Conservation (phyloP, 306 rosid genomes). For the Rubus parviflorus region DNA sequence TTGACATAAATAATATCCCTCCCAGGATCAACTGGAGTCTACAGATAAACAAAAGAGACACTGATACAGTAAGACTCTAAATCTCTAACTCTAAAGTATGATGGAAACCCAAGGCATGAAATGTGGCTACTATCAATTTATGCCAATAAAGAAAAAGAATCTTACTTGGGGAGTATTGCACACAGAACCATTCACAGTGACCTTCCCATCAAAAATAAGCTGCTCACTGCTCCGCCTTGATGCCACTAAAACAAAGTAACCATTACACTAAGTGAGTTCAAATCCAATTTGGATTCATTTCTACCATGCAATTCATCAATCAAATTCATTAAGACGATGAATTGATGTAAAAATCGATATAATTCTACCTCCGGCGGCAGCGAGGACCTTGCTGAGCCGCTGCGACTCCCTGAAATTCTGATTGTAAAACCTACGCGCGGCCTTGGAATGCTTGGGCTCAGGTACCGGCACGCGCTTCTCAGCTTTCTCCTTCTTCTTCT, state of each 20-base stretch:
- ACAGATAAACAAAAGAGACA: slow-evolving; percentile 20
- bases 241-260: slow-evolving; percentile 57
- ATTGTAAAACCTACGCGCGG: slow-evolving; percentile 79
- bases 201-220: slow-evolving; percentile 81
- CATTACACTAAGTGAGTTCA: not conserved
- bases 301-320: not conserved
- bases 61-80: not conserved
- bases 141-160: not conserved
- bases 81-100: not conserved
- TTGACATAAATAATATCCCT: slow-evolving; percentile 84
- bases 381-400: slow-evolving; percentile 92
- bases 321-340: not conserved
- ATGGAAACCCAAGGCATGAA: too few species aligned
- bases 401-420: slow-evolving; percentile 59
- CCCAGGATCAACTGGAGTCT: slow-evolving; percentile 87
- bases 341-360: not conserved
- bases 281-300: not conserved
- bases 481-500: slow-evolving; percentile 32
- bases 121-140: not conserved
- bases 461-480: slow-evolving; percentile 23
- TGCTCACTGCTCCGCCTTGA: slow-evolving; percentile 87
- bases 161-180: slow-evolving; percentile 87
- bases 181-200: slow-evolving; percentile 80
- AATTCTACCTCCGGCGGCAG: slow-evolving; percentile 83
- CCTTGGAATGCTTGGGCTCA: slow-evolving; percentile 71